Conservation (phyloP, 2,329 filamentous ascomycete species). For the Trematosphaeria pertusa region DNA sequence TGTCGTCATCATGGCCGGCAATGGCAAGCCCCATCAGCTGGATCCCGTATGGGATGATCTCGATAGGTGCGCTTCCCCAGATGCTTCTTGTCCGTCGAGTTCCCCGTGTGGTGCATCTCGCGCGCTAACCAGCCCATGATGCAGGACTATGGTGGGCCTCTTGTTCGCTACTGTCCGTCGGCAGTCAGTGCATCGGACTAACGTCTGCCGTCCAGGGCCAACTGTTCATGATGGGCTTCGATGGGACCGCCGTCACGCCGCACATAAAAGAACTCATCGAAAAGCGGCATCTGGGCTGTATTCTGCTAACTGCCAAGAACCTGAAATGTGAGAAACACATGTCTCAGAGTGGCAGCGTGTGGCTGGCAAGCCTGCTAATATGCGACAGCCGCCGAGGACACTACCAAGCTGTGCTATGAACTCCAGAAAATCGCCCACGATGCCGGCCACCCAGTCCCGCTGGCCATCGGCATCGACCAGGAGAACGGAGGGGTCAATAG, state of each 20-base stretch:
- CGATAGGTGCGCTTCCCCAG: conserved; percentile 66
- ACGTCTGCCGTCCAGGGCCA: conserved; percentile 69
- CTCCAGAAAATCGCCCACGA: conserved; percentile 91
- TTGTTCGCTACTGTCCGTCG: conserved; percentile 19
- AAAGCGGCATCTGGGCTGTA: conserved; percentile 85
- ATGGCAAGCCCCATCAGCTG: conserved; percentile 51
- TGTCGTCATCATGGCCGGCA: conserved; percentile 60
- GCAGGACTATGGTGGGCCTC: conserved; percentile 54
- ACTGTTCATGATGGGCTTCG: conserved; percentile 84
- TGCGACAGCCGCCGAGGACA: conserved; percentile 81
- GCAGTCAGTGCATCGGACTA: conserved; percentile 29
- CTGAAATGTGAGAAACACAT: conserved; percentile 70
- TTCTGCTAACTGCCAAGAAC: conserved; percentile 84
- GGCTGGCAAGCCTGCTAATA: conserved; percentile 28
- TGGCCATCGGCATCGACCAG: conserved; percentile 92
- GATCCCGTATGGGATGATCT: conserved; percentile 72
- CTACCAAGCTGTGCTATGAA: conserved; percentile 85
- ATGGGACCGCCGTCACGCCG: conserved; percentile 82
- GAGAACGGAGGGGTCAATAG: conserved; percentile 99
- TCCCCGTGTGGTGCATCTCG: conserved; percentile 34
- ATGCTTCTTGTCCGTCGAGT: conserved; percentile 25
- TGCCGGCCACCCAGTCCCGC: conserved; percentile 85
- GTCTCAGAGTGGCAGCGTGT: conserved; percentile 12
- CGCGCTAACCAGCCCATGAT: conserved; percentile 46
- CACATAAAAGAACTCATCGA: conserved; percentile 83